phyloP scores from a whole-genome alignment of 2,329 filamentous ascomycete genomes.

The Trichoderma sp. region DNA sequence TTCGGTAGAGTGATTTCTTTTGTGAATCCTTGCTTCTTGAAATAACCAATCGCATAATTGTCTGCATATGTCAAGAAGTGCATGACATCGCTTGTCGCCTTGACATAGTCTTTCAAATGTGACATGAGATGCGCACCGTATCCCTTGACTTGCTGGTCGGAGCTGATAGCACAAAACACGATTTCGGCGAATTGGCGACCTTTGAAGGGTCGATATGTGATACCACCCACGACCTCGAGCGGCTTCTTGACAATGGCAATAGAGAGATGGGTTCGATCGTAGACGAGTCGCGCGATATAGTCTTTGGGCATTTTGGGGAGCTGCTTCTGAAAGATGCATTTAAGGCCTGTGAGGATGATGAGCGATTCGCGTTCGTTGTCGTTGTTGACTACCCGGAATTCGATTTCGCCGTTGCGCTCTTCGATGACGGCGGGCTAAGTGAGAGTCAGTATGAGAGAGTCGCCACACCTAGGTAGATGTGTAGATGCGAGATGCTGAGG shows the following conservation, averaged over 20 bases:
- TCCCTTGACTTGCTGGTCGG: constrained; percentile 97
- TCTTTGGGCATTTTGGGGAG: constrained; percentile 99
- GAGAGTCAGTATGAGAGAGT: not conserved
- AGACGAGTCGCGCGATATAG: constrained; percentile 95
- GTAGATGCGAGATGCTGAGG: not conserved
- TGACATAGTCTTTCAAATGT: constrained; percentile 96
- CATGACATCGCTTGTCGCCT: constrained; percentile 94
- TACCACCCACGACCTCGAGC: constrained; percentile 91
- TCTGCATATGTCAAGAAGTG: constrained; percentile 98
- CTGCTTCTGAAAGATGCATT: constrained; percentile 98
- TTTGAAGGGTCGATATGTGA: constrained; percentile 94
- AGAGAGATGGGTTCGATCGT: constrained; percentile 92
- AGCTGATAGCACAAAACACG: constrained; percentile 96
- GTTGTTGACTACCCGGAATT: constrained; percentile 98
- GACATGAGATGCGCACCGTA: constrained; percentile 98
- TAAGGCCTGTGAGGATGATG: constrained; percentile 91
- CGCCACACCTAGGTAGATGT: not conserved
- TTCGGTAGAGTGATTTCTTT: constrained; percentile 95
- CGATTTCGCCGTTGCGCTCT: constrained; percentile 89
- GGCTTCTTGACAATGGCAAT: constrained; percentile 98
- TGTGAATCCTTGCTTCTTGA: constrained; percentile 98
- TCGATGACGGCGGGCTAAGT: constrained; percentile 80
- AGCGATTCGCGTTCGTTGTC: constrained; percentile 83
- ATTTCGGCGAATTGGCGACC: constrained; percentile 93
- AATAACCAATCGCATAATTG: constrained; percentile 98